Percentiles rank a stretch among this genome's conserved stretches.
phyloP scores from a whole-genome alignment of 73 alveolate genomes.

The Tetrahymena malaccensis region DNA sequence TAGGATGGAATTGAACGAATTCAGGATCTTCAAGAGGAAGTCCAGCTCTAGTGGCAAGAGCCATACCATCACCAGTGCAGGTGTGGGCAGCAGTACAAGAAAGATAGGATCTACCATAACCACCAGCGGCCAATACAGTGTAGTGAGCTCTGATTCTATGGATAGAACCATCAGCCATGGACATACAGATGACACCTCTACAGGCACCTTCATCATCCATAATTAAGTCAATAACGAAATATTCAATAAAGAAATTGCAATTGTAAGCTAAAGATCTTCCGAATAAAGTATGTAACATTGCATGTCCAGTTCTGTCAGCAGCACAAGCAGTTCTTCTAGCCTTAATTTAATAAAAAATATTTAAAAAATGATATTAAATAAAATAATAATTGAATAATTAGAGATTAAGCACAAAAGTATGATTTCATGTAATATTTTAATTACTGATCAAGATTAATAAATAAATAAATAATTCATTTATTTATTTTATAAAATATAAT shows the following conservation, averaged over 20 bases:
- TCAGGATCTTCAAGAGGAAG: slow-evolving; percentile 89
- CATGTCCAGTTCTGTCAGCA: slow-evolving; percentile 96
- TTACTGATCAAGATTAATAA: not conserved
- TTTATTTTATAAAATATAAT: not conserved
- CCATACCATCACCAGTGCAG: slow-evolving; percentile 94
- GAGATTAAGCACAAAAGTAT: too few relatives aligned
- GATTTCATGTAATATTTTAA: not conserved
- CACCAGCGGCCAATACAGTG: slow-evolving; percentile 81
- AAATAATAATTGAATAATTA: not conserved
- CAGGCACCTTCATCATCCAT: slow-evolving; percentile 77
- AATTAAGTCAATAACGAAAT: slow-evolving; percentile 86
- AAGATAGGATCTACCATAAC: slow-evolving; percentile 84
- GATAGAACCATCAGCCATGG: slow-evolving; percentile 82
- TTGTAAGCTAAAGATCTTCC: slow-evolving; percentile 88
- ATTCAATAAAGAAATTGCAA: slow-evolving; percentile 91
- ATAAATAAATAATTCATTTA: not conserved
- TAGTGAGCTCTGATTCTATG: slow-evolving; percentile 81
- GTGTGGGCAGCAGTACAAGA: slow-evolving; percentile 98
- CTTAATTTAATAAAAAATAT: not conserved
- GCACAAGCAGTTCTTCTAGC: slow-evolving; percentile 94
- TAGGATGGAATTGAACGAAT: slow-evolving; percentile 96
- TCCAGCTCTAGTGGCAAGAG: slow-evolving; percentile 84
- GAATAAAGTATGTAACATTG: slow-evolving; percentile 88
- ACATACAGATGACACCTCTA: slow-evolving; percentile 66
- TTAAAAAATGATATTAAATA: not conserved